Evolutionary conservation across 495 filamentous ascomycete genomes (phyloP).

Genomic region (Ramalina peruviana): DNA sequence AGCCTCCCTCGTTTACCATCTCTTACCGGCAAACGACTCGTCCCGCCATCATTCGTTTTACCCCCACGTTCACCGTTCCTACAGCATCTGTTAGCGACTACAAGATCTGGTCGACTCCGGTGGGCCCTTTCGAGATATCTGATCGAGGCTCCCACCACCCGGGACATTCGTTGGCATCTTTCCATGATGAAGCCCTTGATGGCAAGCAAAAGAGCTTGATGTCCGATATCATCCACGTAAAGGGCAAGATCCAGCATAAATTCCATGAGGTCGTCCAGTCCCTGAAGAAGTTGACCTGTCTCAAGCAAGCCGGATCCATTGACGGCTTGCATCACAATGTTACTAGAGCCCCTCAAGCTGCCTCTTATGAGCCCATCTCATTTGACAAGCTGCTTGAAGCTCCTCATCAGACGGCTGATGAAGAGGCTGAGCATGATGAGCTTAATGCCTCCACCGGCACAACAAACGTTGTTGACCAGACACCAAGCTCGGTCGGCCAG

Average conservation of each 20-base stretch:
- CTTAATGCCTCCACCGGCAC: not conserved
- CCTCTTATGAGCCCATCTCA: slow-evolving; percentile 1
- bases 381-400: not conserved
- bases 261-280: not conserved
- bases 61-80: not conserved
- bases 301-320: not conserved
- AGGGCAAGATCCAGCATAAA: slow-evolving; percentile 1
- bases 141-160: not conserved
- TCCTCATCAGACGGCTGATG: not conserved
- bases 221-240: not conserved
- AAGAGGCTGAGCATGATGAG: not conserved
- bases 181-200: not conserved
- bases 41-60: slow-evolving; percentile 25
- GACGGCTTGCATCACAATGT: not conserved
- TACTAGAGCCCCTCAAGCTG: not conserved
- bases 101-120: slow-evolving; percentile 2
- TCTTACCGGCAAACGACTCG: slow-evolving; percentile 31
- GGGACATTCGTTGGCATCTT: not conserved
- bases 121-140: not conserved
- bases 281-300: not conserved
- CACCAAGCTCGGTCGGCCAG: not conserved
- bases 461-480: not conserved
- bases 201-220: slow-evolving; percentile 4
- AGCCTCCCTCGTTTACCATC: slow-evolving; percentile 27
- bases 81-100: not conserved